These are phyloP conservation scores for Pseudonitzschia delicatissima DNA, from an alignment of 108 stramenopile genomes.

Conservation along the genomic window DNA sequence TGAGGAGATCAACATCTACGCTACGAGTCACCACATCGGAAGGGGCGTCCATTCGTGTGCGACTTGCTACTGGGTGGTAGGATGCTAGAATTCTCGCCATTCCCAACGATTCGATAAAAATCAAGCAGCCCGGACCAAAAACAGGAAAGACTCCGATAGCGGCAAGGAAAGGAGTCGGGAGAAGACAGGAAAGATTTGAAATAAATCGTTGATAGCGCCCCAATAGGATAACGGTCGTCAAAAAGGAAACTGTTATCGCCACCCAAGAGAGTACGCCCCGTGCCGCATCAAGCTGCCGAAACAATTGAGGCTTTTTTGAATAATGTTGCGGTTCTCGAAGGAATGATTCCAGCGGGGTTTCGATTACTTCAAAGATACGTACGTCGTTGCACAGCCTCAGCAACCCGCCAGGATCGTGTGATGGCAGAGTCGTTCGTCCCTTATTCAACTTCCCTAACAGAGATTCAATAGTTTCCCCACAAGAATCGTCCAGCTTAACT, in stretches of 20 bases:
- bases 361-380: constrained; percentile 54
- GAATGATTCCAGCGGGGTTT: constrained; percentile 68
- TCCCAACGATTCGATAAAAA: constrained; percentile 68
- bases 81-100: constrained; percentile 69
- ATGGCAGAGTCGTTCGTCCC: constrained; percentile 59
- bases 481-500: constrained; percentile 39
- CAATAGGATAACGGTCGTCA: constrained; percentile 43
- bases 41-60: constrained; percentile 3
- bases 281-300: constrained; percentile 52
- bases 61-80: constrained; percentile 61
- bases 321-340: constrained; percentile 35
- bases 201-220: constrained; percentile 30
- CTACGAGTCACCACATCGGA: not conserved
- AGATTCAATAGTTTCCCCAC: constrained; percentile 20
- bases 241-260: constrained; percentile 35
- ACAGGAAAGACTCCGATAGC: constrained; percentile 61
- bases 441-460: constrained; percentile 31
- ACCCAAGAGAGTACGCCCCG: constrained; percentile 37
- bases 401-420: constrained; percentile 46
- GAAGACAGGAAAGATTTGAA: constrained; percentile 30
- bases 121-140: constrained; percentile 53
- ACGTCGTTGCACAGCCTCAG: constrained; percentile 62
- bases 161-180: constrained; percentile 63
- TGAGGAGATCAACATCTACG: constrained; percentile 21
- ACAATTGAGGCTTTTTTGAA: constrained; percentile 51